Evolutionary conservation across 108 stramenopile species (phyloP).

Genomic region (Chaetoceros muelleri): DNA sequence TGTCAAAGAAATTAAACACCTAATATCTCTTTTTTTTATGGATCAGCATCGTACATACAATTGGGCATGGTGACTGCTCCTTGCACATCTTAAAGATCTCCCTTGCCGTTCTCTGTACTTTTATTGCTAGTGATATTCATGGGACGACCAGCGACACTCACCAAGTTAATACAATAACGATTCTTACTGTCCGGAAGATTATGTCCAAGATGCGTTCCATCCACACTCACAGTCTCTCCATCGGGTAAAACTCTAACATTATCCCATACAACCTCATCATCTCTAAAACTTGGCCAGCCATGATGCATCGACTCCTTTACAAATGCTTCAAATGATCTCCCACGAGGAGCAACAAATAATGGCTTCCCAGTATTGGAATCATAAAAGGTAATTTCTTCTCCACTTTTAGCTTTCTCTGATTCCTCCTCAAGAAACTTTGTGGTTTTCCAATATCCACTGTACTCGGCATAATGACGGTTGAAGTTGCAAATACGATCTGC

Average conservation of each 20-base stretch:
- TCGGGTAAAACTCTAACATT: constrained; percentile 67
- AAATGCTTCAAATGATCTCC: constrained; percentile 60
- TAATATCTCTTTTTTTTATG: too few relatives aligned
- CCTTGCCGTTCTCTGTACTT: background rate
- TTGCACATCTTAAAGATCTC: background rate
- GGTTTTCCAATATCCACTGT: constrained; percentile 65
- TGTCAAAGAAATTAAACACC: background rate
- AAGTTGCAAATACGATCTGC: constrained; percentile 80
- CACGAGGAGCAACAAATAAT: constrained; percentile 54
- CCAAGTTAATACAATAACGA: constrained; percentile 56
- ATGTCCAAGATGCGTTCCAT: constrained; percentile 82
- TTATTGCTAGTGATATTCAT: background rate
- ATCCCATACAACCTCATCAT: constrained; percentile 75
- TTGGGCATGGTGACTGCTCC: too few relatives aligned
- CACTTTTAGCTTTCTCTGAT: background rate
- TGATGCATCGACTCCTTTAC: constrained; percentile 46
- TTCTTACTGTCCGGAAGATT: constrained; percentile 41
- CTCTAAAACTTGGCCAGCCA: constrained; percentile 84
- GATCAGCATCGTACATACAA: too few relatives aligned
- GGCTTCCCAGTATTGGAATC: constrained; percentile 78
- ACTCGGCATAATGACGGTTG: constrained; percentile 83
- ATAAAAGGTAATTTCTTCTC: constrained; percentile 47
- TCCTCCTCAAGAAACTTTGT: constrained; percentile 45
- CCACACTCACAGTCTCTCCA: constrained; percentile 77
- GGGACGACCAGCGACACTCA: constrained; percentile 46